phyloP scores from a whole-genome alignment of 257 asterid genomes.

The Przewalskia tangutica region DNA sequence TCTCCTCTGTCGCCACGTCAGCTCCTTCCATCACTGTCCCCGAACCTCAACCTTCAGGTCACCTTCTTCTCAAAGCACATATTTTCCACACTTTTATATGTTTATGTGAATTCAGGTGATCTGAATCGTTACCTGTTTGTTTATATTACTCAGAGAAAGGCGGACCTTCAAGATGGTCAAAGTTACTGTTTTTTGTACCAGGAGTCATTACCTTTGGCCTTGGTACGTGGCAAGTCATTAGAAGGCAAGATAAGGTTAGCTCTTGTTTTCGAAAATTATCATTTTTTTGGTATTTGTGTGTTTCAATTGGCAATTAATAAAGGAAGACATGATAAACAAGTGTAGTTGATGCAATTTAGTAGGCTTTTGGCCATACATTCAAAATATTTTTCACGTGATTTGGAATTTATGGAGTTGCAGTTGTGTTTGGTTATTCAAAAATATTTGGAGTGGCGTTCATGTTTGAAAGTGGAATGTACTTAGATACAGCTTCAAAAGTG shows the following conservation, averaged over 20 bases:
- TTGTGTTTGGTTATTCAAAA: too few relatives aligned
- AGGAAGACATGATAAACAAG: not conserved
- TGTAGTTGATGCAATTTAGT: not conserved
- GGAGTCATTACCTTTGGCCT: conserved; percentile 91
- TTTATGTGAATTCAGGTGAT: conserved; percentile 1
- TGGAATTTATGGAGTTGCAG: too few relatives aligned
- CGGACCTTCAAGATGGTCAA: conserved; percentile 62
- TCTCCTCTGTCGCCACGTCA: conserved; percentile 32
- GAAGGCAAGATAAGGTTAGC: conserved; percentile 83
- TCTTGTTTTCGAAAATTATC: not conserved
- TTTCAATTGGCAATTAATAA: not conserved
- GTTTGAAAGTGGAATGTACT: too few relatives aligned
- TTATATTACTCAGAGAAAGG: conserved; percentile 35
- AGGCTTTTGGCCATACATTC: too few relatives aligned
- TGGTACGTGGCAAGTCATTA: conserved; percentile 88
- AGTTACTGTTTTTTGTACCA: conserved; percentile 73
- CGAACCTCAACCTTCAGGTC: conserved; percentile 40
- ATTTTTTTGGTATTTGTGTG: not conserved
- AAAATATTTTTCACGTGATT: too few relatives aligned
- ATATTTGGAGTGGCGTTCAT: too few relatives aligned
- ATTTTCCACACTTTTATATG: not conserved
- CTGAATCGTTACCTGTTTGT: not conserved
- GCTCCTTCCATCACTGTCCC: conserved; percentile 31
- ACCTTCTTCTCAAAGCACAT: not conserved
- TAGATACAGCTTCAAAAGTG: too few relatives aligned